Evolutionary conservation across 73 alveolate species (phyloP).

Genomic region (Tetrahymena thermophila): DNA sequence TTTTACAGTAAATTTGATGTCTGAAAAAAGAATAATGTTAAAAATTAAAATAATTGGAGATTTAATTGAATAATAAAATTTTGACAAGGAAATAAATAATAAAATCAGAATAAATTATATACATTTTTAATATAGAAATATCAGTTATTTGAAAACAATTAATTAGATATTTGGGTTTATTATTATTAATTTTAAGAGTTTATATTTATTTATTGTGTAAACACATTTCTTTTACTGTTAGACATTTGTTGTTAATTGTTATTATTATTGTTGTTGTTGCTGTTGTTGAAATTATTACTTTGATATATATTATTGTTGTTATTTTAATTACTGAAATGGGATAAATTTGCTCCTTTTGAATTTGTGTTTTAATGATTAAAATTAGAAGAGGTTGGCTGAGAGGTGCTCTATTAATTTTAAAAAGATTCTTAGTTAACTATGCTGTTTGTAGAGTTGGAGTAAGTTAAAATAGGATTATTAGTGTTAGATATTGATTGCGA

Average conservation of each 20-base stretch:
- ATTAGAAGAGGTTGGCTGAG: not conserved
- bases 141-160: not conserved
- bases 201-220: not conserved
- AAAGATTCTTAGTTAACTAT: not conserved
- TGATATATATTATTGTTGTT: not conserved
- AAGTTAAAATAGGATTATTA: not conserved
- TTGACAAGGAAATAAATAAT: not conserved
- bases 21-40: not conserved
- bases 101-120: not conserved
- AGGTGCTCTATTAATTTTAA: not conserved
- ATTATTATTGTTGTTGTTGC: not conserved
- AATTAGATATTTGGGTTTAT: not conserved
- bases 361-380: not conserved
- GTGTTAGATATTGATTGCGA: not conserved
- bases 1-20: not conserved
- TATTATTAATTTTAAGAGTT: not conserved
- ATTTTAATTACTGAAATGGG: not conserved
- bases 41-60: not conserved
- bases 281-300: not conserved
- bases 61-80: not conserved
- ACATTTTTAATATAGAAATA: not conserved
- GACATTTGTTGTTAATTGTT: not conserved
- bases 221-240: not conserved
- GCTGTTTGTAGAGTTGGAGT: not conserved
- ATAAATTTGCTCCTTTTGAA: not conserved